Base-by-base conservation (phyloP, 2,329 filamentous ascomycete species). In the Onygenales sp. region DNA sequence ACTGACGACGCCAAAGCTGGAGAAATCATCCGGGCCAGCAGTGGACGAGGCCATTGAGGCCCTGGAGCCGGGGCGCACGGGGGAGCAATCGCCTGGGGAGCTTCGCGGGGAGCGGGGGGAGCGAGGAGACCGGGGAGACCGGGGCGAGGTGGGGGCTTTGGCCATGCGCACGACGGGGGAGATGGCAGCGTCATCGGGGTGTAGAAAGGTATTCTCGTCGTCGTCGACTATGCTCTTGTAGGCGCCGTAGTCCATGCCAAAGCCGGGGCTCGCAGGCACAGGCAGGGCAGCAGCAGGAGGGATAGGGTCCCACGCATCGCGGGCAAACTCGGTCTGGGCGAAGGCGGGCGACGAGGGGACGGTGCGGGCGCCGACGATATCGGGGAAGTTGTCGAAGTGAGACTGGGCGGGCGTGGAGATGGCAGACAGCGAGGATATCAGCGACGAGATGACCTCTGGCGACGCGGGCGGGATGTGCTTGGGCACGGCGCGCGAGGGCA, bases 91-190 rank as follows among this genome's bases (percentile, higher is more conserved):
- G 74, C 51, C 72, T 74, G 56, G 72, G 73, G 58, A 83, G 64
- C 58, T 84, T 78, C 10, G 72, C 70, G 0, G 71, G 69, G 13
- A 74, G 56, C 75, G 27, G 59, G 63, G 27, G 59, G 55, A 1
- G 82, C 80, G 17, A 84, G 89, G 55, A 0, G 84, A 80, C n/a
- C 85, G 89, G 50, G 87, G 71, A 14, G 83, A 72, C 31, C 87
- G 90, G 62, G 84, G 82, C 52, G 87, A 87, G 50, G 86, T 89
- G 0, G 87, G 87, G 7, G 85, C 86, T 67, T 91, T 91, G 35
- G 89, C 82, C 35, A 91, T 95, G 58, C 86, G 84, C 61, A 94
- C 80, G 52, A 92, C 80, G 14, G 90, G 89, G 10, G 89, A 72
- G 56, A 77, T 73, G 35, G 79, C 80, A 43, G 78, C 78, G 70